Conservation (phyloP, 495 filamentous ascomycete species). For the Cercophora newfieldiana region DNA sequence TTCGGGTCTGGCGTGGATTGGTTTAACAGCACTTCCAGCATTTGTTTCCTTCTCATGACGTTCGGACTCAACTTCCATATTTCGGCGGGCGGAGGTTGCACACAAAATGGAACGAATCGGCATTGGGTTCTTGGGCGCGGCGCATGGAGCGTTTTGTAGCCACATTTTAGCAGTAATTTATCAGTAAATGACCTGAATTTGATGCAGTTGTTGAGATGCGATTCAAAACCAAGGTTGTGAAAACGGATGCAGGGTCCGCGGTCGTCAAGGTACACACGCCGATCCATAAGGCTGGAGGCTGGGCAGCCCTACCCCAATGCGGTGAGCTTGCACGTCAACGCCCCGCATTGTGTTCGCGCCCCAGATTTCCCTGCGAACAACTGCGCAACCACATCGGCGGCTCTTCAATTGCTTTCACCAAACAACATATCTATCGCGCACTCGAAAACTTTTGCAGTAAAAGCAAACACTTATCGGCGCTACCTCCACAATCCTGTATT, state of each 20-base stretch:
- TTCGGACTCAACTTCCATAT: neutral
- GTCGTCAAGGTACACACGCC: constrained; percentile 5
- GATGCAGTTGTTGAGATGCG: neutral
- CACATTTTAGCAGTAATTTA: neutral
- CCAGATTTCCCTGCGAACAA: neutral
- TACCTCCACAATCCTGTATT: neutral
- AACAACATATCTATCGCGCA: neutral
- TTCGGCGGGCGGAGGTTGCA: neutral
- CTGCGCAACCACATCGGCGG: neutral
- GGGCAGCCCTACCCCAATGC: neutral
- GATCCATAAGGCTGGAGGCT: neutral
- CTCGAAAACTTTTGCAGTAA: no score
- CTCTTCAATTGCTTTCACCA: neutral
- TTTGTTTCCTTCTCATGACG: neutral
- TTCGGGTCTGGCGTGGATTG: neutral
- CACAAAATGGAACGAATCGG: neutral
- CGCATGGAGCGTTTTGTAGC: constrained; percentile 1
- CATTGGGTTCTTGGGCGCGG: neutral
- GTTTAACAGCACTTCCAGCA: neutral
- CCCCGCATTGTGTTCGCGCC: neutral
- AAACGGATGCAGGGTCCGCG: neutral
- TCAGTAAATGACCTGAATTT: neutral
- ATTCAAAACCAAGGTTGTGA: neutral
- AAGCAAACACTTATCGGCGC: no score
- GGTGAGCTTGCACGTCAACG: neutral